Percentiles rank a stretch among this genome's conserved stretches.
Evolutionary conservation across 169 alveolate genomes (phyloP).

Genomic region (Eimeria necatrix): DNA sequence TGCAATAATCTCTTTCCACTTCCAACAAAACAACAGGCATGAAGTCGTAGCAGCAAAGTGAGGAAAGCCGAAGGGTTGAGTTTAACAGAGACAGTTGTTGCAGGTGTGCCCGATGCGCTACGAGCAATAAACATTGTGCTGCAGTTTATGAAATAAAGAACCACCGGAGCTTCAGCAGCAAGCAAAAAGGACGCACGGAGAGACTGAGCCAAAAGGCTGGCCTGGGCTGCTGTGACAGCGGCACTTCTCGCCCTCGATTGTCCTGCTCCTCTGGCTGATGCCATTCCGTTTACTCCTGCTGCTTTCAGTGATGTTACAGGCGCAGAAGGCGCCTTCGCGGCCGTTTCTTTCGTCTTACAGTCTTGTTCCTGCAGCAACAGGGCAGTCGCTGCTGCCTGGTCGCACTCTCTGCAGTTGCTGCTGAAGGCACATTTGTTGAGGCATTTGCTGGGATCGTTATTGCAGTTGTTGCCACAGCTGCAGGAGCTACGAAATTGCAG

Average conservation of each 20-base stretch:
- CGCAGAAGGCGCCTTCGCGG: neutral
- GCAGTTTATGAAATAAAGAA: slow-evolving; percentile 59
- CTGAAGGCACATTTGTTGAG: neutral
- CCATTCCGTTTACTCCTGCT: neutral
- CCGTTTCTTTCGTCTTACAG: too few species aligned
- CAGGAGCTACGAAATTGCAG: neutral
- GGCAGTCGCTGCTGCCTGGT: slow-evolving; percentile 40
- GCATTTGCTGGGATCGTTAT: neutral
- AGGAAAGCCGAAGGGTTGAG: slow-evolving; percentile 9
- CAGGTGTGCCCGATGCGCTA: neutral
- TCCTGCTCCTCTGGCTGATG: slow-evolving; percentile 5
- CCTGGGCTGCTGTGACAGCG: slow-evolving; percentile 19
- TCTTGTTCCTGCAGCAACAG: slow-evolving; percentile 35
- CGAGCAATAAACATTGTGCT: slow-evolving; percentile 22
- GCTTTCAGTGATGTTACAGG: neutral
- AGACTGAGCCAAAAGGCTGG: slow-evolving; percentile 35
- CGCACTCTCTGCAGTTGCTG: slow-evolving; percentile 51
- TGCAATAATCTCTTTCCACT: neutral
- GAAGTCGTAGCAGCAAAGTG: slow-evolving; percentile 31
- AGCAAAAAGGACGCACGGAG: slow-evolving; percentile 49
- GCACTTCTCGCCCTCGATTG: neutral
- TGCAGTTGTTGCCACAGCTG: neutral
- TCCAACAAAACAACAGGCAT: slow-evolving; percentile 24
- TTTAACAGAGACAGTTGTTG: neutral
- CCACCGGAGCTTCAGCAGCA: slow-evolving; percentile 46